phyloP scores from a whole-genome alignment of 805 yeast genomes.

The Spathaspora arborariae region DNA sequence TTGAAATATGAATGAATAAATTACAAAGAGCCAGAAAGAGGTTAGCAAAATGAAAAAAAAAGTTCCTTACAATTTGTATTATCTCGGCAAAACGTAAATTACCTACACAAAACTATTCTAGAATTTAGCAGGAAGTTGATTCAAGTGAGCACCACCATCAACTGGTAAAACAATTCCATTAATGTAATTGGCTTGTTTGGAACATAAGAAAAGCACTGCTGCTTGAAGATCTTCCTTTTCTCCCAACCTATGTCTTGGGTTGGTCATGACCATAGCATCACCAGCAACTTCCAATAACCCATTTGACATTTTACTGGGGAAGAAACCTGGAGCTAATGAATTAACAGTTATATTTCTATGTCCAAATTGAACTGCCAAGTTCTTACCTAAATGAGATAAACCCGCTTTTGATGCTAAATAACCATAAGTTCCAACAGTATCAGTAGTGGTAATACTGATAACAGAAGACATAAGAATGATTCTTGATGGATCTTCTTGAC shows the following conservation, averaged over 20 bases:
- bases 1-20: not conserved
- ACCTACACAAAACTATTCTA: constrained; percentile 2
- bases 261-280: constrained; percentile 41
- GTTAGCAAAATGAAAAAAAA: not conserved
- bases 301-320: constrained; percentile 71
- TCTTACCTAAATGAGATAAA: constrained; percentile 61
- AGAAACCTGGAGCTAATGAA: constrained; percentile 71
- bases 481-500: constrained; percentile 56
- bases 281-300: constrained; percentile 55
- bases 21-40: not conserved
- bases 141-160: constrained; percentile 63
- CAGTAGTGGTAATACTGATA: constrained; percentile 46
- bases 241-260: constrained; percentile 66
- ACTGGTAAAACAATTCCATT: constrained; percentile 67
- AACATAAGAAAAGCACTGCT: constrained; percentile 51
- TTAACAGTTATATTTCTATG: constrained; percentile 66
- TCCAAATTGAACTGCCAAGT: constrained; percentile 63
- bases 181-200: constrained; percentile 53
- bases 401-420: constrained; percentile 75
- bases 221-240: constrained; percentile 55
- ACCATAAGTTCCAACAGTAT: constrained; percentile 58
- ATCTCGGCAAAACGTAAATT: too few relatives aligned
- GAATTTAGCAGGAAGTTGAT: constrained; percentile 11
- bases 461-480: constrained; percentile 65
- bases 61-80: too few relatives aligned